Percentiles rank a stretch among this genome's conserved stretches.
These are phyloP conservation scores for Neohortaea acidophila DNA, from an alignment of 495 filamentous ascomycete genomes.

Conservation along the genomic window DNA sequence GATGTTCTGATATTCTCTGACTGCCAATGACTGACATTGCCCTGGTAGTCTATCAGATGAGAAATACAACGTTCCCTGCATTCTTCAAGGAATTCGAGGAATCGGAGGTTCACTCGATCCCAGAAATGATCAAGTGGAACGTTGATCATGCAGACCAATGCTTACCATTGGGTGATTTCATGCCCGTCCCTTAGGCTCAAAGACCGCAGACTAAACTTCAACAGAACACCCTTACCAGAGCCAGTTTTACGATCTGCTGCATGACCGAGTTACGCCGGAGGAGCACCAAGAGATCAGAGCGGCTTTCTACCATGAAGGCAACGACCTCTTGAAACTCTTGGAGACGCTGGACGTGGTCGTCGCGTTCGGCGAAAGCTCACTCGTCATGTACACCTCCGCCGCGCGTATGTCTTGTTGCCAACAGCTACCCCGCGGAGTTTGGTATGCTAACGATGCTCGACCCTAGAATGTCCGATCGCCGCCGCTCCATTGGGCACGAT, in stretches of 20 bases:
- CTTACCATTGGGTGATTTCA: slow-evolving; percentile 3
- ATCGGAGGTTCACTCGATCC: slow-evolving; percentile 4
- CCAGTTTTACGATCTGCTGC: slow-evolving; percentile 5
- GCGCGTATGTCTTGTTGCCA: not conserved
- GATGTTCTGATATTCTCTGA: not conserved
- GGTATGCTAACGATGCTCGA: not conserved
- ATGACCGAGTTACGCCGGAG: not conserved
- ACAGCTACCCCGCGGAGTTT: not conserved
- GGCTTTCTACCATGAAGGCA: not conserved
- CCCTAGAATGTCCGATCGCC: slow-evolving; percentile 6
- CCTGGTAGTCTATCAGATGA: slow-evolving; percentile 3
- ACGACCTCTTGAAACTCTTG: not conserved
- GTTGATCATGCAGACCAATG: slow-evolving; percentile 4
- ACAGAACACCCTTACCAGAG: slow-evolving; percentile 8
- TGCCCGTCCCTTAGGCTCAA: not conserved
- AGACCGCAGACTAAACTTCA: not conserved
- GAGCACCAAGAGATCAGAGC: not conserved
- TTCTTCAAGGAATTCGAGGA: slow-evolving; percentile 6
- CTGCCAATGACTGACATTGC: not conserved
- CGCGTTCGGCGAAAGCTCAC: slow-evolving; percentile 2
- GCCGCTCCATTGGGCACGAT: slow-evolving; percentile 3
- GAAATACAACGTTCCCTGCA: slow-evolving; percentile 1
- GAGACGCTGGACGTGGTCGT: slow-evolving; percentile 1
- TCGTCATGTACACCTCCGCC: not conserved
- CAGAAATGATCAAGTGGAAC: slow-evolving; percentile 11